A percentile compares a stretch with the other conserved stretches of the same genome.
These are phyloP conservation scores for Talaromyces trachyspermus DNA, from an alignment of 495 filamentous ascomycete genomes.

Conservation along the genomic window DNA sequence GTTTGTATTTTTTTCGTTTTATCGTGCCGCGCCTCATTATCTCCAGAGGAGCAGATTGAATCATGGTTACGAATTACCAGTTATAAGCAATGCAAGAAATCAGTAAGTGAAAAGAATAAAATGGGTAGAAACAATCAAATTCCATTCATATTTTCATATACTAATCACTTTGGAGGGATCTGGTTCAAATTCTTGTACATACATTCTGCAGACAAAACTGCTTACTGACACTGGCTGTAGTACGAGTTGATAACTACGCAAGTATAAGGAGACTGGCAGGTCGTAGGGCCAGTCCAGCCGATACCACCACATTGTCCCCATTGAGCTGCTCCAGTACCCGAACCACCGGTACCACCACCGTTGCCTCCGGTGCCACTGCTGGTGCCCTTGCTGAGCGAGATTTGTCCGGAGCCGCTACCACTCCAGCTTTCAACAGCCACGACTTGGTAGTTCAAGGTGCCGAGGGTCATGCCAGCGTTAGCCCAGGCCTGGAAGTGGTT, in stretches of 20 bases:
- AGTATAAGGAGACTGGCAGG: slow-evolving; percentile 32
- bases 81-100: no score
- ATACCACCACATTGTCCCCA: slow-evolving; percentile 41
- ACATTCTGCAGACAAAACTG: no score
- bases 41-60: no score
- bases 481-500: slow-evolving; percentile 63
- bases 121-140: no score
- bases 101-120: no score
- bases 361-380: background rate
- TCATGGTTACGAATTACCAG: no score
- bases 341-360: background rate
- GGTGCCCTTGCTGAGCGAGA: slow-evolving; percentile 6
- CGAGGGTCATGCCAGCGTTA: slow-evolving; percentile 37
- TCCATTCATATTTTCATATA: no score
- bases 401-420: slow-evolving; percentile 38
- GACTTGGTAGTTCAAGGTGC: slow-evolving; percentile 54
- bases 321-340: background rate
- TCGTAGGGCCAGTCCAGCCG: slow-evolving; percentile 39
- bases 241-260: slow-evolving; percentile 40
- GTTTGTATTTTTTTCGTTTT: no score
- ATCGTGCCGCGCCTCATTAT: no score
- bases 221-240: slow-evolving; percentile 44
- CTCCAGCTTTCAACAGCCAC: slow-evolving; percentile 55
- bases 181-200: no score
- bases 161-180: no score